Base-by-base conservation (phyloP, 352 stramenopile genomes). In the Blastocystis sp. region DNA sequence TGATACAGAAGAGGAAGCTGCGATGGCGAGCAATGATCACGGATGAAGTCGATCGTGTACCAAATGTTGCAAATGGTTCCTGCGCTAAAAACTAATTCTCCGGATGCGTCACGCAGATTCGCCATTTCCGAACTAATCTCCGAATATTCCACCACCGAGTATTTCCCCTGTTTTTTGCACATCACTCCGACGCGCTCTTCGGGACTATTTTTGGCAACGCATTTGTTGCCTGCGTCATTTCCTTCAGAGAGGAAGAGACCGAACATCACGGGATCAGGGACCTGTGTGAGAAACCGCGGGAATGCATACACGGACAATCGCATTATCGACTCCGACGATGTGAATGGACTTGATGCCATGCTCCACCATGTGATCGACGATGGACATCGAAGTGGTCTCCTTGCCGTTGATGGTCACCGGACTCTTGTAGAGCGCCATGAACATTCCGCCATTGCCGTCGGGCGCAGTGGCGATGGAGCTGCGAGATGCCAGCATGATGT, bases 31-130 rank as follows among this genome's bases (percentile, higher is more conserved):
- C 75, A 85, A 4, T 85, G 42, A 0, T 38, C 24, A 32, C 32
- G 21, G 1, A 85, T 36, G 75, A 85, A 89, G 59, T 89, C 91
- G 88, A 91, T 84, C 18, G 90, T 92, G 88, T 89, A 93, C 40
- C 93, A 93, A 69, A 93, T 91, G 87, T 94, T 94, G 90, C 92
- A 94, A 87, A 94, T 94, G 73, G 93, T 93, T 32, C 90, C 92
- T 0, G 91, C 91, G 2, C 91, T 90, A 61, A 92, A 94, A 7
- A 89, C 87, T 8, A 94, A 88, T 53, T 91, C 89, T 1, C 91
- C 90, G 0, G 89, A 92, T 2, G 89, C 64, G 48, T 93, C 88
- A 24, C 89, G 87, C 56, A 89, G 86, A 48, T 90, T 89, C 1
- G 87, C 90, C 3, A 90, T 87, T 18, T 88, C 89, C 27, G 87